Conservation (phyloP, 805 yeast genomes). For the Ogataea populi-albae region DNA sequence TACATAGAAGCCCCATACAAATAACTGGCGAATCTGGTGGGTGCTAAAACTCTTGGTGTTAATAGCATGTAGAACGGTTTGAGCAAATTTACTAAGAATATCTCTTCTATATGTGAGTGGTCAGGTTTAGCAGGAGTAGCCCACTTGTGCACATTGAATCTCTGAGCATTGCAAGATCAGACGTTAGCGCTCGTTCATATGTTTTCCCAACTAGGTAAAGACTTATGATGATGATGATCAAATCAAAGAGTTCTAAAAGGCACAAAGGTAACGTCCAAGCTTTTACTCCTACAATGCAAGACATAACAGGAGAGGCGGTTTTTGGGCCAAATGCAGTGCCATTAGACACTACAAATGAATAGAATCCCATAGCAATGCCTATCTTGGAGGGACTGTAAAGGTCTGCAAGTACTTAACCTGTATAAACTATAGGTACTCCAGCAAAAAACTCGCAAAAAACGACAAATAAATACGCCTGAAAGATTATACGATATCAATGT, state of each 20-base stretch:
- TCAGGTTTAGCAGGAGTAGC: constrained; percentile 32
- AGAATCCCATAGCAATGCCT: constrained; percentile 52
- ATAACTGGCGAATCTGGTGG: constrained; percentile 46
- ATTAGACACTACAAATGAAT: constrained; percentile 47
- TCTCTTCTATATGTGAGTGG: constrained; percentile 19
- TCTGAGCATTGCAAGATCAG: constrained; percentile 25
- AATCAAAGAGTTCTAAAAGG: constrained; percentile 43
- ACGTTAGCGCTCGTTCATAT: constrained; percentile 37
- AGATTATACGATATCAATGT: constrained; percentile 49
- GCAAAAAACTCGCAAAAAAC: constrained; percentile 63
- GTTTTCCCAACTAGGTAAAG: constrained; percentile 37
- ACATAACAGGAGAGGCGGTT: constrained; percentile 44
- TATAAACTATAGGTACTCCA: constrained; percentile 56
- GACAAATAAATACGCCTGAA: constrained; percentile 46
- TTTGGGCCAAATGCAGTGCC: constrained; percentile 75
- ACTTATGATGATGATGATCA: constrained; percentile 32
- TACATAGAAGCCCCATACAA: constrained; percentile 46
- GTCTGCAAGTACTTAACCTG: constrained; percentile 61
- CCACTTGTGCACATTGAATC: constrained; percentile 31
- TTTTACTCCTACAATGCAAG: constrained; percentile 35
- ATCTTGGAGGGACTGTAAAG: constrained; percentile 47
- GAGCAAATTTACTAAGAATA: constrained; percentile 29
- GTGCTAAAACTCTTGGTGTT: constrained; percentile 40
- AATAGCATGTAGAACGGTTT: constrained; percentile 40
- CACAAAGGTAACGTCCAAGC: constrained; percentile 62